Conservation (phyloP, 345 rosid genomes). For the Eucalyptus tenuipes region DNA sequence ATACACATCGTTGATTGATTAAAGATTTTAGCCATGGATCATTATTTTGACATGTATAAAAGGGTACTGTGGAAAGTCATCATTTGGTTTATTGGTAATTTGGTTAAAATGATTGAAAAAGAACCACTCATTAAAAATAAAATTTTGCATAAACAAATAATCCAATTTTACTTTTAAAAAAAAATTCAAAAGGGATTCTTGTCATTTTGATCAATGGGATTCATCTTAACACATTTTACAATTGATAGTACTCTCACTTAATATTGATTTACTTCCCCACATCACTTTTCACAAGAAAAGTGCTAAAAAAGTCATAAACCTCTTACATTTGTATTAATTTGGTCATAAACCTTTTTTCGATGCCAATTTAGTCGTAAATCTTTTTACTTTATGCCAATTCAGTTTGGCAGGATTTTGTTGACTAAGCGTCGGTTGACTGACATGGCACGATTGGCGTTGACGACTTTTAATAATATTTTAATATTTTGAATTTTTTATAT, state of each 20-base stretch:
- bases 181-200: background rate
- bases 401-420: rapidly evolving
- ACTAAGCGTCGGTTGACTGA: rapidly evolving
- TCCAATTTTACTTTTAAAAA: background rate
- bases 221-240: background rate
- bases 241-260: background rate
- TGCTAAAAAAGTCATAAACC: too few species aligned
- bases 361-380: too few species aligned
- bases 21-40: background rate
- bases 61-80: background rate
- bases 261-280: background rate
- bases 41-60: background rate
- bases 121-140: background rate
- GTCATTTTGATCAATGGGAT: background rate
- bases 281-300: too few species aligned
- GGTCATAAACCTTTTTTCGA: too few species aligned
- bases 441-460: too few species aligned
- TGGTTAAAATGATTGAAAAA: too few species aligned
- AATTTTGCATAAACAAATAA: too few species aligned
- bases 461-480: too few species aligned
- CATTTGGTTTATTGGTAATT: background rate
- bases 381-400: too few species aligned
- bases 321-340: too few species aligned
- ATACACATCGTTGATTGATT: background rate
- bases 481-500: too few species aligned